Evolutionary conservation across 208 protist species (phyloP).

Genomic region (Acanthamoeba culbertsoni): DNA sequence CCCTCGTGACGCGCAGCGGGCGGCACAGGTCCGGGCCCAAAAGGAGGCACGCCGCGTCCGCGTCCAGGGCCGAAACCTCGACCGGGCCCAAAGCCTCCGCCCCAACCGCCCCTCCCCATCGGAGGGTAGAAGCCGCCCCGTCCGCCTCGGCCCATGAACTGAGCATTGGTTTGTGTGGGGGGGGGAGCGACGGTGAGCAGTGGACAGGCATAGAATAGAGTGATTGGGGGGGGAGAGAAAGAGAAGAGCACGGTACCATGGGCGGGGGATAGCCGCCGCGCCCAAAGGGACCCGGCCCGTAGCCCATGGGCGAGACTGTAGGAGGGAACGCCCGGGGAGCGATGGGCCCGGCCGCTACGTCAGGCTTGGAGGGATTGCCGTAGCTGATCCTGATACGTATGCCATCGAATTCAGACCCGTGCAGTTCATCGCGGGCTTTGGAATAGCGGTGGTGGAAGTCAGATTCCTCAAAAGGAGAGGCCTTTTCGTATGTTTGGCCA

Average conservation of each 20-base stretch:
- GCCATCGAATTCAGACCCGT: background rate
- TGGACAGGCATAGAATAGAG: no score
- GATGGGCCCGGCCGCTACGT: background rate
- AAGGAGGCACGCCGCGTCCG: background rate
- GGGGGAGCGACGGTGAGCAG: no score
- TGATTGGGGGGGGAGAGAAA: no score
- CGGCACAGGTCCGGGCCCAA: no score
- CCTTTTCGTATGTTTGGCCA: background rate
- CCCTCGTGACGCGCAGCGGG: no score
- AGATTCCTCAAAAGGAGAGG: background rate
- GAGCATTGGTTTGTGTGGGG: background rate
- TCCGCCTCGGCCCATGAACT: background rate
- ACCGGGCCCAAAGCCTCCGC: background rate
- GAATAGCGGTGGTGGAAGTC: no score
- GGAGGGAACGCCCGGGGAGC: background rate
- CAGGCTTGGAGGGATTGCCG: background rate
- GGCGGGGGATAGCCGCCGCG: background rate
- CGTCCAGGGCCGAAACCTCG: background rate
- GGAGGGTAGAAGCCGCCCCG: background rate
- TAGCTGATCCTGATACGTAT: background rate
- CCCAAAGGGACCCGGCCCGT: background rate
- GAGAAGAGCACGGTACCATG: no score
- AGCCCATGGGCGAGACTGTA: background rate
- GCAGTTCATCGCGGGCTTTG: background rate
- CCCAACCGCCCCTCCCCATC: background rate